A percentile compares a stretch with the other conserved stretches of the same genome.
Evolutionary conservation across 2,329 filamentous ascomycete genomes (phyloP).

Genomic region (Emericellopsis cladophorae): DNA sequence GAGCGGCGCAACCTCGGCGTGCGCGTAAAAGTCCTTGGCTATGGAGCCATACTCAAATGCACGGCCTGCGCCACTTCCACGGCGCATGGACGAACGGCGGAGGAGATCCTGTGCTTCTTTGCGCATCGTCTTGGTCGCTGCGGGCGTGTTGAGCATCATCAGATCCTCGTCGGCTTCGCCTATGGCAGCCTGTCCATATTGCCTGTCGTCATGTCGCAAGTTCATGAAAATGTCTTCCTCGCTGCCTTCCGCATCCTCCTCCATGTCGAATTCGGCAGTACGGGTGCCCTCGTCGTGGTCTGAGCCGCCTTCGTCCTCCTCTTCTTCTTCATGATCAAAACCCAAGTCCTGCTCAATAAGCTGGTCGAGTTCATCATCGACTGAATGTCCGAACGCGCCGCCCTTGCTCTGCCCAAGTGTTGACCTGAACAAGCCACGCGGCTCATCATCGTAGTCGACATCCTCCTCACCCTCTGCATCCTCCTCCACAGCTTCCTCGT

Average conservation of each 20-base stretch:
- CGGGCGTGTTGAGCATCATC: conserved; percentile 42
- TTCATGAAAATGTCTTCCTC: conserved; percentile 36
- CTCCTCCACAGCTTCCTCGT: conserved; percentile 15
- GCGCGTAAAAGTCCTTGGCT: conserved; percentile 54
- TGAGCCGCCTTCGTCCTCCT: conserved; percentile 22
- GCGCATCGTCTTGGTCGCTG: conserved; percentile 37
- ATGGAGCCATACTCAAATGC: conserved; percentile 46
- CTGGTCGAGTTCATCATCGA: conserved; percentile 20
- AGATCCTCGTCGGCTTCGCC: conserved; percentile 36
- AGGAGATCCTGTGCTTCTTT: conserved; percentile 44
- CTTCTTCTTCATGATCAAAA: conserved; percentile 21
- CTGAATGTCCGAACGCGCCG: conserved; percentile 10
- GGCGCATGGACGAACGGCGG: conserved; percentile 38
- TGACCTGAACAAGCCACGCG: conserved; percentile 18
- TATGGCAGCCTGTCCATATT: conserved; percentile 23
- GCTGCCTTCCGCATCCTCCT: conserved; percentile 26
- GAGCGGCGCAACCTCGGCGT: conserved; percentile 44
- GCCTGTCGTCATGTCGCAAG: conserved; percentile 28
- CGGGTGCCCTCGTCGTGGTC: conserved; percentile 20
- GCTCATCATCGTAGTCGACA: conserved; percentile 11
- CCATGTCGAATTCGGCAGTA: conserved; percentile 22
- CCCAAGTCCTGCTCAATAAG: conserved; percentile 21
- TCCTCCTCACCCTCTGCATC: conserved; percentile 21
- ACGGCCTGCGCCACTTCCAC: background rate
- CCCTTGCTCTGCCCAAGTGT: conserved; percentile 7